Percentiles rank a stretch among this genome's conserved stretches.
Conservation (phyloP, 176 grass and related monocot genomes). For the Cenchrus americanus region DNA sequence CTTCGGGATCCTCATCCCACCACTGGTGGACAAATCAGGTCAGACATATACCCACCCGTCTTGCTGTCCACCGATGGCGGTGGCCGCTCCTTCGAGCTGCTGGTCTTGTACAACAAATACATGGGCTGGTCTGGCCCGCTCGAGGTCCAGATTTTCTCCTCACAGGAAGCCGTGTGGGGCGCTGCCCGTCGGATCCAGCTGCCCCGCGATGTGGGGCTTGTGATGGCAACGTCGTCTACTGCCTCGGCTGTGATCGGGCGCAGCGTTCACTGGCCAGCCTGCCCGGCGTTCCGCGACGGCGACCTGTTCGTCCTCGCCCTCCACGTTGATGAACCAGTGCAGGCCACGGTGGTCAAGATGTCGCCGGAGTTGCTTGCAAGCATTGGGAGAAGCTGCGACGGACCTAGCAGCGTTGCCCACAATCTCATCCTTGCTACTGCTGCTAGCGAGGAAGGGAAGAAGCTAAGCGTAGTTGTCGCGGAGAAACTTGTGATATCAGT, state of each 20-base stretch:
- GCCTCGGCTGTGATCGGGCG: neutral
- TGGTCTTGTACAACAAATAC: neutral
- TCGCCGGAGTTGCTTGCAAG: neutral
- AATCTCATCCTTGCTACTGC: neutral
- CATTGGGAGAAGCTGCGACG: too few species aligned
- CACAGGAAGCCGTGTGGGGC: neutral
- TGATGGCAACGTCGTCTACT: neutral
- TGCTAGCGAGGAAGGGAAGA: neutral
- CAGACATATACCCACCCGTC: neutral
- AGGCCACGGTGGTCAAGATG: neutral
- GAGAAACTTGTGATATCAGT: neutral
- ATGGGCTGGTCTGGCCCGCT: too few species aligned
- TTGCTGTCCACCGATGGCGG: neutral
- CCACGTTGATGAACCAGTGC: neutral
- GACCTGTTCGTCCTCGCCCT: neutral
- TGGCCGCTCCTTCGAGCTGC: constrained; percentile 20
- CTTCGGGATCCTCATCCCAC: too few species aligned
- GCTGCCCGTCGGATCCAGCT: neutral
- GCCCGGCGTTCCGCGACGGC: neutral
- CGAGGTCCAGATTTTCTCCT: neutral
- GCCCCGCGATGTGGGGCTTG: too few species aligned
- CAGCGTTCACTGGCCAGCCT: neutral
- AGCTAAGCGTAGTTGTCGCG: neutral
- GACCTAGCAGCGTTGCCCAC: neutral
- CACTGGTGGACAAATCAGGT: accelerated